Percentiles rank a stretch among this genome's conserved stretches.
phyloP scores from a whole-genome alignment of 2,329 filamentous ascomycete species.

The Tolypocladium capitatum region DNA sequence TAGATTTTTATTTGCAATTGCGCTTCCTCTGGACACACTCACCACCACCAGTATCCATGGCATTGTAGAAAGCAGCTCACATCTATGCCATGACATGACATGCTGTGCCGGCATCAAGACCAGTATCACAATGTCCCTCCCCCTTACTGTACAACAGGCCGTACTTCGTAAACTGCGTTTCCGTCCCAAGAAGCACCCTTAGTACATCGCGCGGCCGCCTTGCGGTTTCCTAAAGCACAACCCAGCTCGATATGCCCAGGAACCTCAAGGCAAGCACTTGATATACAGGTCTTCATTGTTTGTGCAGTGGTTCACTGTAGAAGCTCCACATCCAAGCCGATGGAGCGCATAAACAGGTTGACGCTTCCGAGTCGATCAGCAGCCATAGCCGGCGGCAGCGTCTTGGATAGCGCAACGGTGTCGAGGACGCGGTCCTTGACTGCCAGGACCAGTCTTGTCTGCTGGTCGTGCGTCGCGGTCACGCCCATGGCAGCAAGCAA shows the following conservation, averaged over 20 bases:
- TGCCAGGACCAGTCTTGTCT: slow-evolving; percentile 83
- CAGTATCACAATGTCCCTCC: neutral
- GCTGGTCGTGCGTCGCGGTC: slow-evolving; percentile 84
- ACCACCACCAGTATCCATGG: neutral
- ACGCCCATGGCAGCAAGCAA: slow-evolving; percentile 92
- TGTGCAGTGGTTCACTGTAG: slow-evolving; percentile 21
- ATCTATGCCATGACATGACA: neutral
- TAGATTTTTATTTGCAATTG: neutral
- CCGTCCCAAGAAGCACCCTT: neutral
- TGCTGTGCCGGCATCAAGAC: neutral
- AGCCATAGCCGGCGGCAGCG: slow-evolving; percentile 74
- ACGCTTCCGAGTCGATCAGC: slow-evolving; percentile 77
- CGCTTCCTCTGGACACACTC: neutral
- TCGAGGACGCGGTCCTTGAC: slow-evolving; percentile 98
- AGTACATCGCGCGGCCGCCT: neutral
- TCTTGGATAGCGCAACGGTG: slow-evolving; percentile 80
- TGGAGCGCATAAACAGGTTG: slow-evolving; percentile 96
- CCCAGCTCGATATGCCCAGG: neutral
- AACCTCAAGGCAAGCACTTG: neutral
- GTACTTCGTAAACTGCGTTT: no score
- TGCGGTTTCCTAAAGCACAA: slow-evolving; percentile 4
- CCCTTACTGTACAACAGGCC: neutral
- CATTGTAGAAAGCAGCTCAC: neutral
- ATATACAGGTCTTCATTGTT: neutral
- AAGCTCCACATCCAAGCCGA: slow-evolving; percentile 90